A percentile compares a stretch with the other conserved stretches of the same genome.
phyloP scores from a whole-genome alignment of 176 grass and related monocot genomes.

The Avena atlantica region DNA sequence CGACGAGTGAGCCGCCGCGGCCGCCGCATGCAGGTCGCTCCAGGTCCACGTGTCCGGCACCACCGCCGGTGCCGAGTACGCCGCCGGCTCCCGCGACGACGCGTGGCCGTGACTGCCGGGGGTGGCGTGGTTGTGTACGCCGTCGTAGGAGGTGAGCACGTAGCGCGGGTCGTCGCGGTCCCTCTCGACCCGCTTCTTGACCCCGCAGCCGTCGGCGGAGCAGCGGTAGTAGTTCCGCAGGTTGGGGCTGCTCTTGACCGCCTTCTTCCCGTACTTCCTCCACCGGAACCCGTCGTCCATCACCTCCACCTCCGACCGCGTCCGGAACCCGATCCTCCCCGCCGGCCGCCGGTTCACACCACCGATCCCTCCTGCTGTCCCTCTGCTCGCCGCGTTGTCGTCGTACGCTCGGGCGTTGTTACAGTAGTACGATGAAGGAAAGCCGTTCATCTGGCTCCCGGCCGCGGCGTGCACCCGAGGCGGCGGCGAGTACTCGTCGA shows the following conservation, averaged over 20 bases:
- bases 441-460: neutral
- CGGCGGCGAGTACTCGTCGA: slow-evolving; percentile 13
- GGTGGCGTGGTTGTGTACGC: slow-evolving; percentile 81
- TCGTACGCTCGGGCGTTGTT: neutral
- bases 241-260: slow-evolving; percentile 95
- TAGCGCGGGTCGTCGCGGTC: slow-evolving; percentile 69
- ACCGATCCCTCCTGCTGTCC: neutral
- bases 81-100: neutral
- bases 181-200: slow-evolving; percentile 94
- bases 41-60: neutral
- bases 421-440: neutral
- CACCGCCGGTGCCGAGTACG: neutral
- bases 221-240: slow-evolving; percentile 95
- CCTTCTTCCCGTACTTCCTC: slow-evolving; percentile 99
- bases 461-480: neutral
- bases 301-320: slow-evolving; percentile 77
- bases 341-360: neutral
- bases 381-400: neutral
- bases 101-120: neutral
- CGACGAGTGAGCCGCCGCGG: slow-evolving; percentile 43
- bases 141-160: slow-evolving; percentile 92
- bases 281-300: slow-evolving; percentile 97
- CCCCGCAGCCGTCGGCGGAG: slow-evolving; percentile 67
- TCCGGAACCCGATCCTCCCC: slow-evolving; percentile 82
- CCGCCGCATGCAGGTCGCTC: slow-evolving; percentile 30